phyloP scores from a whole-genome alignment of 1,139 yeast species.

The Magnusiomyces clavatus region DNA sequence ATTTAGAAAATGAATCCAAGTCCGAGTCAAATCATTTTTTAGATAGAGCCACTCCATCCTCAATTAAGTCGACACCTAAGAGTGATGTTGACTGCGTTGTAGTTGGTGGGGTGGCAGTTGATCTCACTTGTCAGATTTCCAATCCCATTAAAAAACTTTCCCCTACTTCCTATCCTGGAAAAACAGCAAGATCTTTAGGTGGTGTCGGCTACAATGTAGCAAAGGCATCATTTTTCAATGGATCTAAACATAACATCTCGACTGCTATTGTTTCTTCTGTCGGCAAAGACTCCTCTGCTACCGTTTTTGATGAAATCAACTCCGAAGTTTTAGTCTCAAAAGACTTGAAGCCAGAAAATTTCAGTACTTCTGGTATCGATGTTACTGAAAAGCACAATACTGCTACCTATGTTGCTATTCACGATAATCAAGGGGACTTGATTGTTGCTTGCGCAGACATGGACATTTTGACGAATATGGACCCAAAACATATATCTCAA shows the following conservation, averaged over 20 bases:
- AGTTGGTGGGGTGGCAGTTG: constrained; percentile 74
- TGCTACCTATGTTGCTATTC: constrained; percentile 69
- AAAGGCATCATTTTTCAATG: constrained; percentile 39
- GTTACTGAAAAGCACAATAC: constrained; percentile 34
- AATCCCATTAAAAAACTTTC: constrained; percentile 26
- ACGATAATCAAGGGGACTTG: constrained; percentile 53
- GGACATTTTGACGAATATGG: constrained; percentile 53
- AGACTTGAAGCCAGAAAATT: constrained; percentile 22
- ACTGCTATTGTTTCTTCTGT: constrained; percentile 51
- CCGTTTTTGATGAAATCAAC: constrained; percentile 19
- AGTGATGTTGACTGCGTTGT: constrained; percentile 32
- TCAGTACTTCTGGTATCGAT: constrained; percentile 41
- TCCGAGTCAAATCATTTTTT: not conserved
- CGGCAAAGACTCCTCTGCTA: constrained; percentile 51
- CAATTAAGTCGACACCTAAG: not conserved
- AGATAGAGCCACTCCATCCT: not conserved
- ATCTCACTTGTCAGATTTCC: constrained; percentile 43
- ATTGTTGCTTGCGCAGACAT: constrained; percentile 80
- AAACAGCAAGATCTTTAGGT: constrained; percentile 51
- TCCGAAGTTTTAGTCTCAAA: constrained; percentile 31
- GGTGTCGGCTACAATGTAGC: constrained; percentile 83
- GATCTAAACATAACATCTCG: constrained; percentile 19
- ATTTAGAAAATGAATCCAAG: constrained; percentile 26
- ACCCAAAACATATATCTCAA: constrained; percentile 36
- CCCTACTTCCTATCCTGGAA: constrained; percentile 72